Conservation (phyloP, 805 yeast genomes). For the Kazachstania taianensis region DNA sequence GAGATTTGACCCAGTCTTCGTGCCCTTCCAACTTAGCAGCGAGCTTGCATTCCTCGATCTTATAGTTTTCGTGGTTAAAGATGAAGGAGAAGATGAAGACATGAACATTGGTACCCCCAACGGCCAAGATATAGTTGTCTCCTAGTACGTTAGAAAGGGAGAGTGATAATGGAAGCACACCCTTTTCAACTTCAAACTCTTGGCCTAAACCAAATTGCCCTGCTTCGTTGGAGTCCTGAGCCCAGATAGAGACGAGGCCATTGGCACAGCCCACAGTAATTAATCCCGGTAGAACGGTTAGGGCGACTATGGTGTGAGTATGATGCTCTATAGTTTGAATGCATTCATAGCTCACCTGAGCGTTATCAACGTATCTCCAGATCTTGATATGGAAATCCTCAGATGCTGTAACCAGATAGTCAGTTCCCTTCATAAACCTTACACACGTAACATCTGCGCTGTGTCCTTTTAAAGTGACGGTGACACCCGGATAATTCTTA, state of each 20-base stretch:
- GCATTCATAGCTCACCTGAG: conserved; percentile 12
- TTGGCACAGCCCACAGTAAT: conserved; percentile 55
- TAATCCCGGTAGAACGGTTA: conserved; percentile 36
- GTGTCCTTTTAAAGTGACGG: conserved; percentile 51
- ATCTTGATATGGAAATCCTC: conserved; percentile 56
- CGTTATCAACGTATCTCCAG: conserved; percentile 37
- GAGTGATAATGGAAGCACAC: conserved; percentile 23
- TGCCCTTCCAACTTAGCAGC: conserved; percentile 70
- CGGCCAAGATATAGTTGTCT: conserved; percentile 40
- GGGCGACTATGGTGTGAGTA: conserved; percentile 42
- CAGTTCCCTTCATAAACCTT: conserved; percentile 39
- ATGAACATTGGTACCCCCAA: conserved; percentile 60
- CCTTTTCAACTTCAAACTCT: conserved; percentile 18
- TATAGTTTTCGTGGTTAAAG: conserved; percentile 6
- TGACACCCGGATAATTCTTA: conserved; percentile 36
- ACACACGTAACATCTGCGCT: conserved; percentile 57
- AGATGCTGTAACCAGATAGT: conserved; percentile 46
- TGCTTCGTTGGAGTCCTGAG: conserved; percentile 11
- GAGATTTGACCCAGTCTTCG: conserved; percentile 88
- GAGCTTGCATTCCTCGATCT: conserved; percentile 23
- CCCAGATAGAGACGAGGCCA: conserved; percentile 51
- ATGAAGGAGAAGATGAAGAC: conserved; percentile 46
- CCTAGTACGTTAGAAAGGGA: conserved; percentile 17
- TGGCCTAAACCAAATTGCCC: conserved; percentile 16
- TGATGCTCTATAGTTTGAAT: conserved; percentile 33